Evolutionary conservation across 192 early-diverging fungal species (phyloP), one percentile per base, ranked within the genome.

Genomic region (Entomortierella lignicola): DNA sequence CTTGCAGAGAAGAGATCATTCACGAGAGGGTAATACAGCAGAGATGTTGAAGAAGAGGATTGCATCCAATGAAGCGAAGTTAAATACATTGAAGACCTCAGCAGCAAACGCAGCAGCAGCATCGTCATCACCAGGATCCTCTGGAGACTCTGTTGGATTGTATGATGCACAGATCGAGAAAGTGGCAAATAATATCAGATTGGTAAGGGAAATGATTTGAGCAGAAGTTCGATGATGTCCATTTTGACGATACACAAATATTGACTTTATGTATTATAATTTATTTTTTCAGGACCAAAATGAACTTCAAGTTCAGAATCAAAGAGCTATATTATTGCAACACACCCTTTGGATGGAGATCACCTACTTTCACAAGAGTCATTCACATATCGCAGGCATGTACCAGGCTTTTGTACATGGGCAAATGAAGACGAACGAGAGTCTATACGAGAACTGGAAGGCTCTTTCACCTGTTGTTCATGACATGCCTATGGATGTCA

Each of bases 371-470:
- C 91, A 92, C 67, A 85, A 88, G 79, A 87, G 87, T 54, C 85
- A 90, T 27, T 84, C 81, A 0, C 80, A 81, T 56, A 70, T 91
- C 20, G 86, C 87, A 7, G 51, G 77, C 41, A 80, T 90, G 77
- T 92, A 90, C 62, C 90, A 91, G 63, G 80, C 66, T 39, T 90
- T 84, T 84, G 85, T 89, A 1, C 79, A 83, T 27, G 87, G 89
- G 27, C 84, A 89, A 71, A 83, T 89, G 51, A 85, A 85, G 62
- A 81, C 85, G 32, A 61, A 85, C 3, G 72, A 81, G 52, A 82
- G 88, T 52, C 65, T 83, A 29, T 69, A 80, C 47, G 86, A 90
- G 15, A 84, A 88, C 72, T 88, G 86, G 86, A 83, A 83, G 54
- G 34, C 62, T 2, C 56, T 88, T 4, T 80, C 80, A 25, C 84